Evolutionary conservation across 176 grass and related monocot genomes (phyloP).

Genomic region (Stipa capillata): DNA sequence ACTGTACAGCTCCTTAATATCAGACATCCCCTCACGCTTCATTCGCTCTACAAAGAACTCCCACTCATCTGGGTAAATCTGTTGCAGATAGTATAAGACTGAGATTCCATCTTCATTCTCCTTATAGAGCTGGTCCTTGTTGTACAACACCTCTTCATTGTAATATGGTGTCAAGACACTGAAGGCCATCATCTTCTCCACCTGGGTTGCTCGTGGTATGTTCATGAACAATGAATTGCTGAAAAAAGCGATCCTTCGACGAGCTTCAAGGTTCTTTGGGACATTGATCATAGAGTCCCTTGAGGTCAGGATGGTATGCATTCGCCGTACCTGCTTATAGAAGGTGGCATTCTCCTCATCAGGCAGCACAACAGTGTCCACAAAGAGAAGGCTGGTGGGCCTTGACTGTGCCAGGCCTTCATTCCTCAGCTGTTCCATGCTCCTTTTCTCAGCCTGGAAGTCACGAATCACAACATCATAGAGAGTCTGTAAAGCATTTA

Average conservation of each 20-base stretch:
- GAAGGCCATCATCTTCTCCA: slow-evolving; percentile 95
- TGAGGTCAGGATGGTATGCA: slow-evolving; percentile 79
- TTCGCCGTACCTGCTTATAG: slow-evolving; percentile 69
- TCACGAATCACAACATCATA: slow-evolving; percentile 78
- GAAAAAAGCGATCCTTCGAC: slow-evolving; percentile 82
- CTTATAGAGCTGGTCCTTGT: slow-evolving; percentile 74
- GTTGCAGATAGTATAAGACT: slow-evolving; percentile 79
- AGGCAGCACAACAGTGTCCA: slow-evolving; percentile 61
- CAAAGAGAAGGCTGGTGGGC: slow-evolving; percentile 56
- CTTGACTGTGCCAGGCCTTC: slow-evolving; percentile 64
- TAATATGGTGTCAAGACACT: slow-evolving; percentile 95
- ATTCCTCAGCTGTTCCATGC: slow-evolving; percentile 63
- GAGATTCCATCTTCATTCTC: slow-evolving; percentile 94
- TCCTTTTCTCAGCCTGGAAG: slow-evolving; percentile 75
- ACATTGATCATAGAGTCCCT: slow-evolving; percentile 88
- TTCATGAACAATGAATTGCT: slow-evolving; percentile 99
- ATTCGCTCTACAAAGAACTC: slow-evolving; percentile 77
- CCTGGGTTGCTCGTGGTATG: slow-evolving; percentile 84
- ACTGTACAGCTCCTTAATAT: slow-evolving; percentile 57
- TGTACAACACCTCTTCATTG: slow-evolving; percentile 91
- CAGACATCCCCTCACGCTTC: slow-evolving; percentile 65
- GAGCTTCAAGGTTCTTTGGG: slow-evolving; percentile 87
- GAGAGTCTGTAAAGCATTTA: slow-evolving; percentile 77
- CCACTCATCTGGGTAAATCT: slow-evolving; percentile 92
- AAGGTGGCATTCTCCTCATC: slow-evolving; percentile 48